A percentile compares a stretch with the other conserved stretches of the same genome.
These are phyloP conservation scores for Psidium friedrichsthalianum DNA, from an alignment of 345 rosid genomes.

Conservation along the genomic window DNA sequence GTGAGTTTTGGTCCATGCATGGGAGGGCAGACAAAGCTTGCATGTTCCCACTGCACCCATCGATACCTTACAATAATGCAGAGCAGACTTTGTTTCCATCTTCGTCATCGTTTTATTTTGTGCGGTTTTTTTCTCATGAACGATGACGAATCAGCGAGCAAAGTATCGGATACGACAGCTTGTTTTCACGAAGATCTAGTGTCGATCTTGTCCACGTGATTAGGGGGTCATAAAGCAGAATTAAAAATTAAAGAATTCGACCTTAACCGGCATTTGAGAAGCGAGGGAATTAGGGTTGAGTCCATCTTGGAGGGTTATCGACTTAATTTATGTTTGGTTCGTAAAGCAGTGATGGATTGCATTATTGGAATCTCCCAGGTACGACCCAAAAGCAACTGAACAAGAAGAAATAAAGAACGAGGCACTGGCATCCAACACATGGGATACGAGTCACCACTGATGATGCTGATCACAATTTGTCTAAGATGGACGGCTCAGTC, in stretches of 20 bases:
- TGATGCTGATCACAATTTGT: slow-evolving; percentile 6
- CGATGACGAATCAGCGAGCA: background rate
- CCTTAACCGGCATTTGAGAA: background rate
- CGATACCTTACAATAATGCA: background rate
- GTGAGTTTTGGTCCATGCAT: background rate
- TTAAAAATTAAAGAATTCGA: background rate
- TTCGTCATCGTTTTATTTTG: background rate
- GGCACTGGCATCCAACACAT: background rate
- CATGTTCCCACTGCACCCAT: background rate
- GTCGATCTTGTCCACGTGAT: background rate
- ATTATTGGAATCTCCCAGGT: background rate
- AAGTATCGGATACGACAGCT: background rate
- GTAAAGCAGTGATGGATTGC: background rate
- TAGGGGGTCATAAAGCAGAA: background rate
- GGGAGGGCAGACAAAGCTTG: background rate
- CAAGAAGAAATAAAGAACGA: background rate
- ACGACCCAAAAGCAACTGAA: background rate
- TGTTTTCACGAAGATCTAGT: background rate
- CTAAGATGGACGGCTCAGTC: slow-evolving; percentile 17
- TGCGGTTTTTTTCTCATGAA: background rate
- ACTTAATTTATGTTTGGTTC: background rate
- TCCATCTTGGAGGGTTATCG: background rate
- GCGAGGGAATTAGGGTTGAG: background rate
- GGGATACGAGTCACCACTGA: background rate
- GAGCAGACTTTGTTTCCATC: background rate